Base-by-base conservation (phyloP, 2,329 filamentous ascomycete genomes). In the Paraphoma chrysanthemicola region DNA sequence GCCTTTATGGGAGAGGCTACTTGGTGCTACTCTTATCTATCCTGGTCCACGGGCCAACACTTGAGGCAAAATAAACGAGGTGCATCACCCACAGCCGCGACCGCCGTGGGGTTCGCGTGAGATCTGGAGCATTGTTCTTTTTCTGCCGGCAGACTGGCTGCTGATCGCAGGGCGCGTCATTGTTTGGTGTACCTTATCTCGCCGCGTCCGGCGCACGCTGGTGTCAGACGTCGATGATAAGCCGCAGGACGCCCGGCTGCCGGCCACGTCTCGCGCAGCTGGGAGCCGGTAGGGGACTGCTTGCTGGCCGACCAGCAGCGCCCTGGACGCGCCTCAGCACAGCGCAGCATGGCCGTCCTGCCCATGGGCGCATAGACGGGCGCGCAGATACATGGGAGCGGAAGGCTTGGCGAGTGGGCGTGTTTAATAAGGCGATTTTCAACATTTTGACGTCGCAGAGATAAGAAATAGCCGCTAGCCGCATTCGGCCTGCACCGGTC, bases 11-110 rank as follows among this genome's bases (percentile, higher is more conserved):
- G 59, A 61, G 62, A 67, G 68, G 64, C 60, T 68, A 66, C 53
- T 54, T 70, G 71, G 44, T 75, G 66, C 62, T 68, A 68, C 62
- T 65, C 72, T 75, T 75, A 75, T 75, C 72, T 72, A 63, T 69
- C 70, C 71, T 69, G 65, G 72, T 73, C 67, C 64, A 70, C 65
- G 64, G 70, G 66, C 62, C 66, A 66, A 54, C 61, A 51, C 61
- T 69, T 62, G 63, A 67, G 69, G 72, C 67, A 70, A 72, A 73
- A 71, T 71, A 73, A 67, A 74, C 69, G 70, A 74, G 55, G 56
- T 65, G 62, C 66, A 66, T 66, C 62, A 63, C 67, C 65, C 67
- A 70, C 71, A 69, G 66, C 63, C 68, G 65, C 66, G 64, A 66
- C 54, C 59, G 67, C 64, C 73, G 74, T 76, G 74, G 74, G 74